Evolutionary conservation across 768 basidiomycete genomes (phyloP).

Genomic region (Auricularia sp.): DNA sequence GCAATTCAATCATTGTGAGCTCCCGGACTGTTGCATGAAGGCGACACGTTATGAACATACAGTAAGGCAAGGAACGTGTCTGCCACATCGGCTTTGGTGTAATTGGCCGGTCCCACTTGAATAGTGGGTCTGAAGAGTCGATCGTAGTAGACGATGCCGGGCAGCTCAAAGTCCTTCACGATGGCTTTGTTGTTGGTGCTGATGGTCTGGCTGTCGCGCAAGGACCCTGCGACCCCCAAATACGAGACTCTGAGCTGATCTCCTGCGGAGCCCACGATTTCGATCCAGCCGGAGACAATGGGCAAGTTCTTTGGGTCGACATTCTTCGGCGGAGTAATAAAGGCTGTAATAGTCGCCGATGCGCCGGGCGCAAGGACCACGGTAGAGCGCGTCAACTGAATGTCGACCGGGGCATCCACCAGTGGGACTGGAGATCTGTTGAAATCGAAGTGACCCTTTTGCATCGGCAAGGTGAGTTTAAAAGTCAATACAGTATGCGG

Average conservation of each 20-base stretch:
- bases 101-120: too few relatives aligned
- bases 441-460: too few relatives aligned
- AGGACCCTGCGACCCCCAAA: neutral
- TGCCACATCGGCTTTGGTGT: too few relatives aligned
- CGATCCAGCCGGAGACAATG: slow-evolving; percentile 51
- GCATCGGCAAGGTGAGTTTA: too few relatives aligned
- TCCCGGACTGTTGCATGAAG: slow-evolving; percentile 21
- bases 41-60: slow-evolving; percentile 38
- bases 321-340: slow-evolving; percentile 37
- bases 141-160: neutral
- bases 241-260: slow-evolving; percentile 5
- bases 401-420: neutral
- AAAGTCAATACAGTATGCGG: too few relatives aligned
- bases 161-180: neutral
- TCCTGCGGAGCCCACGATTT: slow-evolving; percentile 7
- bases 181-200: neutral
- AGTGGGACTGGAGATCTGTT: neutral
- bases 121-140: too few relatives aligned
- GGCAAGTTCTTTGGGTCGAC: slow-evolving; percentile 38
- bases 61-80: too few relatives aligned
- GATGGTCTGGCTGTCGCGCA: neutral
- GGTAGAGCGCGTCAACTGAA: neutral
- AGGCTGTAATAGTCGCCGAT: slow-evolving; percentile 31
- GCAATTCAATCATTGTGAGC: too few relatives aligned
- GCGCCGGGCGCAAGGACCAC: slow-evolving; percentile 38